Base-by-base conservation (phyloP, 225 moss, liverwort and hornwort genomes). In the Ulota crispa region DNA sequence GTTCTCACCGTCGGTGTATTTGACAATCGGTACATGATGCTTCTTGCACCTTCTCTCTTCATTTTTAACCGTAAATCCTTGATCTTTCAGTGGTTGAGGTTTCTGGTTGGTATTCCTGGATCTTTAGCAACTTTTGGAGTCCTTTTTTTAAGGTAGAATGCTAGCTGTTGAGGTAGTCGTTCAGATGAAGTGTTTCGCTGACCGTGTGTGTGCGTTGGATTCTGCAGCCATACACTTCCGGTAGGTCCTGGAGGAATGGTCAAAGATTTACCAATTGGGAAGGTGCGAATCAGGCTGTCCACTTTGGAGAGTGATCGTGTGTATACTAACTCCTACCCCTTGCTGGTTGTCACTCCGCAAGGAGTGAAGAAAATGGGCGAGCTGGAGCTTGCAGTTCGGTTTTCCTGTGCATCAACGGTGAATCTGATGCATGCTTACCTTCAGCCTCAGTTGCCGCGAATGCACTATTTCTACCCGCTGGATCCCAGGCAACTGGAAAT, bases 301-400 rank as follows among this genome's bases (percentile, higher is more conserved):
- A 97, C 97, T 0, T 57, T 97, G 16, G 97, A 97, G 86, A 94
- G 97, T 72, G 94, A 97, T 62, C 88, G 97, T 4, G 97, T 94
- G 15, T 97, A 97, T 73, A 95, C 97, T 0, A 97, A 95, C 65
- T 76, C 92, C 2, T 97, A 97, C 60, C 97, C 97, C 3, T 70
- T 97, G 27, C 87, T 97, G 45, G 94, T 94, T 1, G 94, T 97
- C 8, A 97, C 97, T 26, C 93, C 97, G 1, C 89, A 94, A 34
- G 97, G 97, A n/a, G 95, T 97, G 60, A 97, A 94, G 88, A 97
- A 95, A 63, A 93, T 93, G 93, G 97, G 97, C 26, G 97, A 97
- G 80, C 73, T 97, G 73, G 95, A 97, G 75, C 73, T 90, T 3
- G 95, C 97, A 5, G 92, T 97, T 23, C 82, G 97, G 0, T 94